Conservation (phyloP, 2,329 filamentous ascomycete species). For the Diplodia corticola region DNA sequence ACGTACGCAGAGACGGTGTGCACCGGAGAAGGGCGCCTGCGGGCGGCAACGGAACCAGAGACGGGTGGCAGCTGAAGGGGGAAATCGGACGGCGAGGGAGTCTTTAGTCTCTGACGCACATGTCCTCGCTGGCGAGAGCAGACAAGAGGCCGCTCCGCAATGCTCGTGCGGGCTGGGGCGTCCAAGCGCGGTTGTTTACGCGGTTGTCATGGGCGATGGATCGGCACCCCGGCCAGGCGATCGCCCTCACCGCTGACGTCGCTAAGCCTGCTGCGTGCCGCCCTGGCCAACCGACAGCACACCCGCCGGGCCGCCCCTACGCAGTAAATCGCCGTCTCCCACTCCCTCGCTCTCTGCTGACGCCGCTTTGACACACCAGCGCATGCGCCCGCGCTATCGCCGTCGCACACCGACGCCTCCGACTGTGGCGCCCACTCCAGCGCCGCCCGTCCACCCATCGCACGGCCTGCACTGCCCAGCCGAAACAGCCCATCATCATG, state of each 20-base stretch:
- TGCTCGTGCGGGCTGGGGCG: slow-evolving; percentile 17
- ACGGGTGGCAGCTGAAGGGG: slow-evolving; percentile 11
- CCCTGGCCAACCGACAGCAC: background rate
- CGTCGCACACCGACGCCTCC: background rate
- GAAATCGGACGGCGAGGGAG: background rate
- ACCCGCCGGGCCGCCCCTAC: background rate
- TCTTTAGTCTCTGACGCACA: background rate
- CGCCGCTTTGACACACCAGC: background rate
- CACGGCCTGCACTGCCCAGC: background rate
- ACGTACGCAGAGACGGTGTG: background rate
- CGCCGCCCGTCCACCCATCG: background rate
- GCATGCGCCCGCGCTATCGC: background rate
- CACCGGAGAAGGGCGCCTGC: slow-evolving; percentile 13
- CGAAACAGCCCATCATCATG: background rate
- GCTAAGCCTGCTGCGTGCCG: background rate
- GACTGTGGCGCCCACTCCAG: background rate
- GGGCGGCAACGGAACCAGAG: background rate
- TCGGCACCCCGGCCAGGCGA: slow-evolving; percentile 7
- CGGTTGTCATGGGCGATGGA: slow-evolving; percentile 16
- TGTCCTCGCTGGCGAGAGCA: slow-evolving; percentile 13
- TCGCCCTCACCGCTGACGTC: slow-evolving; percentile 18
- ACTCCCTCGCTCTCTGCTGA: background rate
- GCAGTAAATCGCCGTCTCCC: background rate
- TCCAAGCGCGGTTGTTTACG: slow-evolving; percentile 16
- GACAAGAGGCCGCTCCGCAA: slow-evolving; percentile 10